Evolutionary conservation across 2,329 filamentous ascomycete species (phyloP).

Genomic region (Sphaerulina vaccinii): DNA sequence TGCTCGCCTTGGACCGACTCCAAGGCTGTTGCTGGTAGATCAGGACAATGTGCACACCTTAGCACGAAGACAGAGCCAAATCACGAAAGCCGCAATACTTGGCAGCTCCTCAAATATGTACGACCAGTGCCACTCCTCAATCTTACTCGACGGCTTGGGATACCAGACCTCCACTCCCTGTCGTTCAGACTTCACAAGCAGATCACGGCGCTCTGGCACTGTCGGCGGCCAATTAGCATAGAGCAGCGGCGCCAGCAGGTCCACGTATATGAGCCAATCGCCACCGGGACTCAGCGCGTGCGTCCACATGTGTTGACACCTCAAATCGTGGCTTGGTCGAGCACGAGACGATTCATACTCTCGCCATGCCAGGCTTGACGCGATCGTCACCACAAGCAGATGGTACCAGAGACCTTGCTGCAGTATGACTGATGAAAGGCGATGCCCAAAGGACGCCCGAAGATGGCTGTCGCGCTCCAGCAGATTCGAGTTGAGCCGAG

Average conservation of each 20-base stretch:
- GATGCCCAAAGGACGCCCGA: conserved; percentile 1
- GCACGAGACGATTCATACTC: neutral
- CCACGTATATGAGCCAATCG: conserved; percentile 12
- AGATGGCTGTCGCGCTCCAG: conserved; percentile 2
- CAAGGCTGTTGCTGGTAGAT: no score
- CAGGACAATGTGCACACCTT: no score
- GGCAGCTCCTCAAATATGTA: neutral
- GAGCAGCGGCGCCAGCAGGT: conserved; percentile 5
- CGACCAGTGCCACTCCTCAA: conserved; percentile 7
- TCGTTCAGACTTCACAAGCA: neutral
- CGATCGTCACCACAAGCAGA: conserved; percentile 1
- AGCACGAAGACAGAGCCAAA: neutral
- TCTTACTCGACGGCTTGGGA: neutral
- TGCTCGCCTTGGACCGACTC: no score
- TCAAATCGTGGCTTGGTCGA: neutral
- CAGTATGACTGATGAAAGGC: neutral
- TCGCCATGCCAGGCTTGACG: neutral
- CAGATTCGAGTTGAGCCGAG: conserved; percentile 8
- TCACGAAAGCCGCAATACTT: neutral
- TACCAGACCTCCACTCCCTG: conserved; percentile 7
- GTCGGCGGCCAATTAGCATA: conserved; percentile 7
- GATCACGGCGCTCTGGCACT: conserved; percentile 2
- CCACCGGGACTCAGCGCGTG: conserved; percentile 8
- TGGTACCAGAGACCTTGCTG: conserved; percentile 13
- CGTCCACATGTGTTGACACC: conserved; percentile 1